Base-by-base conservation (phyloP, 2,329 filamentous ascomycete genomes). In the Cercospora janseana region DNA sequence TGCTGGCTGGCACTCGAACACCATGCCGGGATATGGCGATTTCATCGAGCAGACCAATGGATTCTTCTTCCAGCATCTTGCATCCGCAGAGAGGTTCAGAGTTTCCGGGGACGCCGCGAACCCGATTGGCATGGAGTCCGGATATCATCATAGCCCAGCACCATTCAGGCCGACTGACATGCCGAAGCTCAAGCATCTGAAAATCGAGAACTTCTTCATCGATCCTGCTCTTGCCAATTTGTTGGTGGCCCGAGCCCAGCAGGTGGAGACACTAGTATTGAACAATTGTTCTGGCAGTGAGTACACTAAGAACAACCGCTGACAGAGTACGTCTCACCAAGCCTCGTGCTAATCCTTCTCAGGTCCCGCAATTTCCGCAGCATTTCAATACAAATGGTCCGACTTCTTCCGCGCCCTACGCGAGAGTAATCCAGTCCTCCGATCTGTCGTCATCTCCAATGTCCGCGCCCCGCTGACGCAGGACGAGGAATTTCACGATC, bases 171-270 rank as follows among this genome's bases (percentile, higher is more conserved):
- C 41, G 2, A 13, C 24, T 12, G 34, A 38, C 20, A 40, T 51
- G 26, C 40, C 48, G 24, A 41, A 34, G 20, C 32, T 46, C 16
- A 28, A 37, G 29, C 16, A 32, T 20, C 41, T 51, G 9, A 24
- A 29, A 12, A 21, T 51, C 7, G 23, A 41, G n/a, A 46, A 46
- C 28, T 37, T 45, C 32, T 51, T 51, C 41, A 8, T 51, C 12
- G 48, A 37, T 9, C 48, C 42, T 2, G 48, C 32, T 6, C 24
- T 46, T 32, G 48, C 37, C 3, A 27, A 32, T n/a, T 18, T 51
- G 13, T 9, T 45, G 3, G 20, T 4, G 13, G 32, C 18, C 28
- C 48, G 31, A 4, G 23, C n/a, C 4, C 29, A 46, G 10, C 34
- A 38, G 7, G 13, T 51, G 40, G 13, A 35, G 4, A 45, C 48